Percentiles rank a stretch among this genome's conserved stretches.
Conservation (phyloP, 2,329 filamentous ascomycete species). For the Pyrenophora teres region DNA sequence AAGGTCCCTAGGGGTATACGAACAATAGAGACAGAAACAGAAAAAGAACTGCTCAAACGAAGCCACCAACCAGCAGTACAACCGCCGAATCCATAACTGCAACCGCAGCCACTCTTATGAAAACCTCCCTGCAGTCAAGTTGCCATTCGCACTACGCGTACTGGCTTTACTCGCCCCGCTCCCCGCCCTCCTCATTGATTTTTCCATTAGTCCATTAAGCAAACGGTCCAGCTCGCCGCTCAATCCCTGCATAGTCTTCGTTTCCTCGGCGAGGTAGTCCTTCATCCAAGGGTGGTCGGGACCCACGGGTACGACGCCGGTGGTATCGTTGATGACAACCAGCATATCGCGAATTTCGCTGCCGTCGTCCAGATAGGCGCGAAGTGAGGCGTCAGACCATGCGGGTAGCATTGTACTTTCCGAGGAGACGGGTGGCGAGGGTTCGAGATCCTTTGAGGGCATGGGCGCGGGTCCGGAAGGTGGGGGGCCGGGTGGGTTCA, state of each 20-base stretch:
- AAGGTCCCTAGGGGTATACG: conserved; percentile 4
- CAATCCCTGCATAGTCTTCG: conserved; percentile 82
- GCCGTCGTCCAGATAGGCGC: conserved; percentile 88
- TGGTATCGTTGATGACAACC: conserved; percentile 90
- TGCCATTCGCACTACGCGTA: conserved; percentile 14
- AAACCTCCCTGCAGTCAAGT: conserved; percentile 6
- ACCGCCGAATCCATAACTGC: background rate
- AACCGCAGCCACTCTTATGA: background rate
- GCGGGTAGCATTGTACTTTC: conserved; percentile 62
- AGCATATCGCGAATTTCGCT: conserved; percentile 88
- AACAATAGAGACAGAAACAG: background rate
- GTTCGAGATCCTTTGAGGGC: conserved; percentile 27
- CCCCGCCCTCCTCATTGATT: conserved; percentile 42
- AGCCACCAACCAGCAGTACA: too few relatives aligned
- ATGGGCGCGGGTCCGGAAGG: conserved; percentile 47
- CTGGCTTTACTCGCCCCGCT: conserved; percentile 18
- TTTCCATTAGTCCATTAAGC: conserved; percentile 76
- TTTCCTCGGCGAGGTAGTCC: conserved; percentile 83
- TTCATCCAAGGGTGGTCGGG: conserved; percentile 85
- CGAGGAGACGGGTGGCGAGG: conserved; percentile 38
- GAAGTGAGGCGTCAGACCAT: conserved; percentile 86
- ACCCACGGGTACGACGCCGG: conserved; percentile 75
- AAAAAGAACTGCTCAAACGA: background rate
- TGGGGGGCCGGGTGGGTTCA: conserved; percentile 24
- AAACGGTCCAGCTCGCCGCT: conserved; percentile 87